Evolutionary conservation across 805 yeast genomes (phyloP), one percentile per base, ranked within the genome.

Genomic region (Cyberlindnera amylophila): DNA sequence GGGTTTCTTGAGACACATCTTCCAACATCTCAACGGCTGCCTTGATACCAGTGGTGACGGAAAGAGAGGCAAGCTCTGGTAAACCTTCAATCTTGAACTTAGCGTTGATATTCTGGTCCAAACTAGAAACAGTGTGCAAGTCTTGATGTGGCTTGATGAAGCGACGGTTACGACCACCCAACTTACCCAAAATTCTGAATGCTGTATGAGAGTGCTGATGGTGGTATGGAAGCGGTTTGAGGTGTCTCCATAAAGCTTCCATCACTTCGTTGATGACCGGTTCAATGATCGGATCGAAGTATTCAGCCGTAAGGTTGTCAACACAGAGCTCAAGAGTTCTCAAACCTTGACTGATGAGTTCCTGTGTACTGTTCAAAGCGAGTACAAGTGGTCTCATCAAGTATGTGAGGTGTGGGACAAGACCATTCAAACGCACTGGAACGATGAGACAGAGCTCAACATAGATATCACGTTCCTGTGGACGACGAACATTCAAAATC

Each of bases 141-240:
- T 85, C 82, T 33, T 75, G 67, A 31, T 90, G 88, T 2, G 95
- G 84, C 43, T 79, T 79, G 54, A 93, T 72, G 58, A 88, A 87
- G 39, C 83, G 81, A 53, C 96, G 81, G 55, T 93, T 93, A 58
- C 99, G 77, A 2, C 99, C 99, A 30, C 99, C 99, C 14, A 93
- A 69, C 59, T 95, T 93, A 38, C 99, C 99, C 39, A 93, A 68
- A 30, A 93, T 88, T 48, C 98, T 74, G 42, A 93, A 81, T 0
- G 98, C 90, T 0, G 96, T 88, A 59, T 93, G 99, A 14, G 96
- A 84, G 52, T 90, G 96, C 51, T 88, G 95, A 54, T 93, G 98
- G 52, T 86, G 87, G 59, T 88, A 89, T 0, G 99, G 98, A 28
- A 90, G 74, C 2, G 99, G 99, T 55, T 81, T 81, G 51, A 93